Conservation (phyloP, 2,329 filamentous ascomycete genomes). For the Mycocentrospora acerina region DNA sequence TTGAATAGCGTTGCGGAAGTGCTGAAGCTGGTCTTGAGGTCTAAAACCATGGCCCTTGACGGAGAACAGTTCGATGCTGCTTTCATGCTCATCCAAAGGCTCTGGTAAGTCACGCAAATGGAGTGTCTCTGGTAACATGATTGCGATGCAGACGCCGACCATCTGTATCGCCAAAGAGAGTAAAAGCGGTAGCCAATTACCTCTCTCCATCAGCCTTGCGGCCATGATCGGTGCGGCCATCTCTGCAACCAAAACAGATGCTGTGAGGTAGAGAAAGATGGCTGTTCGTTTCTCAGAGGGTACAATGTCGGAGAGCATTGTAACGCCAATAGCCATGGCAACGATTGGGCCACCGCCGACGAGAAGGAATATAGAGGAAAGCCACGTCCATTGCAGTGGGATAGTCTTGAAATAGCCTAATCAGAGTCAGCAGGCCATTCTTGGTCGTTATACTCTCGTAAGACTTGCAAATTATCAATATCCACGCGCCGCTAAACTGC, state of each 20-base stretch:
- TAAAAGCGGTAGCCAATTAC: conserved; percentile 36
- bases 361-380: conserved; percentile 49
- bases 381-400: conserved; percentile 51
- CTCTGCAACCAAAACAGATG: conserved; percentile 36
- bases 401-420: conserved; percentile 39
- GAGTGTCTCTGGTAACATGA: conserved; percentile 38
- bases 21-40: conserved; percentile 29
- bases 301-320: conserved; percentile 55
- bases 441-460: not conserved
- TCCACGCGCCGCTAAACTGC: conserved; percentile 34
- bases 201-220: conserved; percentile 34
- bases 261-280: conserved; percentile 31
- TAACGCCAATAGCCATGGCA: conserved; percentile 50
- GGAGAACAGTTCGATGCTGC: conserved; percentile 18
- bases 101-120: conserved; percentile 37
- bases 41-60: conserved; percentile 18
- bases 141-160: conserved; percentile 24
- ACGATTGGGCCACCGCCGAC: conserved; percentile 53
- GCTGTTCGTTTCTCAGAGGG: conserved; percentile 46
- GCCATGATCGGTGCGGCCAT: conserved; percentile 38
- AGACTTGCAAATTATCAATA: conserved; percentile 34
- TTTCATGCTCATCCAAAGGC: conserved; percentile 16
- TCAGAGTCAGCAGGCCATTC: conserved; percentile 4
- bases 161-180: conserved; percentile 33
- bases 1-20: conserved; percentile 43